phyloP scores from a whole-genome alignment of 768 basidiomycete species.

The Floccularia luteovirens region DNA sequence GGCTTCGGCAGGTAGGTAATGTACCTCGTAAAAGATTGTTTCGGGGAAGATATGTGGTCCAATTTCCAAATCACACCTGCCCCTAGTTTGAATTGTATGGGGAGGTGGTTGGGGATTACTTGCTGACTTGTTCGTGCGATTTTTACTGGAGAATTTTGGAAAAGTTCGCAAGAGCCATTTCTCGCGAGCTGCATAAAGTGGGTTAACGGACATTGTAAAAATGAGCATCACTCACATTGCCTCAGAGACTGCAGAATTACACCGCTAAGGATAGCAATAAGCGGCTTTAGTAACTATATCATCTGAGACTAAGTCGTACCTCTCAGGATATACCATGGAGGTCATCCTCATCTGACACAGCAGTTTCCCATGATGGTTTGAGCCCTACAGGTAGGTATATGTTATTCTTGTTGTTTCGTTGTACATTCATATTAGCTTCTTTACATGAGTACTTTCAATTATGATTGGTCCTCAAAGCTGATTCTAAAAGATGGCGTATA shows the following conservation, averaged over 20 bases:
- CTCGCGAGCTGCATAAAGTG: conserved; percentile 46
- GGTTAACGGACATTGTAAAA: conserved; percentile 6
- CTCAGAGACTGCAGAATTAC: conserved; percentile 60
- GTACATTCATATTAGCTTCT: too few relatives aligned
- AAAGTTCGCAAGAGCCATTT: conserved; percentile 64
- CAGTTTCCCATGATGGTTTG: conserved; percentile 53
- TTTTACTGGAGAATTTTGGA: conserved; percentile 63
- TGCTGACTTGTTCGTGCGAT: conserved; percentile 49
- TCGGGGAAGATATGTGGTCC: conserved; percentile 70
- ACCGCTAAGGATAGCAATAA: too few relatives aligned
- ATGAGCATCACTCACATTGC: conserved; percentile 43
- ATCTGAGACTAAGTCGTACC: too few relatives aligned
- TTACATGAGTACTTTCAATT: too few relatives aligned
- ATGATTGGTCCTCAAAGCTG: not conserved
- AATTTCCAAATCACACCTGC: conserved; percentile 63
- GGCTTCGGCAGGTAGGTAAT: conserved; percentile 40
- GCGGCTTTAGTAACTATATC: too few relatives aligned
- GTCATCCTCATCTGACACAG: too few relatives aligned
- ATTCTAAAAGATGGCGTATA: not conserved
- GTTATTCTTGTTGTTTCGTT: too few relatives aligned
- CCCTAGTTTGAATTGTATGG: conserved; percentile 57
- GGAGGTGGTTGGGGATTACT: conserved; percentile 46
- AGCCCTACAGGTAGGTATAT: conserved; percentile 54
- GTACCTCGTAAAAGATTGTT: conserved; percentile 66
- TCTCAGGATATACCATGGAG: too few relatives aligned